phyloP scores from a whole-genome alignment of 306 rosid species.

The Prosopis cineraria region DNA sequence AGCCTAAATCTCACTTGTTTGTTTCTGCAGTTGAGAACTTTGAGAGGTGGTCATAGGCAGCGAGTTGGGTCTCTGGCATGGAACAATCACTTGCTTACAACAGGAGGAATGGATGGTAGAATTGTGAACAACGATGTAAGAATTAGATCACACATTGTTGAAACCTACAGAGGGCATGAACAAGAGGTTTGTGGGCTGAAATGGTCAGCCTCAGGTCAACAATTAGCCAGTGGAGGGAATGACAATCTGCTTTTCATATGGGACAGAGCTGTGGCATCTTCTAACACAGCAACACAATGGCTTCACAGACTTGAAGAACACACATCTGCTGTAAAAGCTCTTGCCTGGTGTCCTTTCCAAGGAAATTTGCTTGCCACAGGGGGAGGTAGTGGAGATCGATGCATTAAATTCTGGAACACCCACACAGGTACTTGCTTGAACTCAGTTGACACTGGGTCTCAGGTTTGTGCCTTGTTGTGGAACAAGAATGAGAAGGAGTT shows the following conservation, averaged over 20 bases:
- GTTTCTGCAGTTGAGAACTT: conserved; percentile 51
- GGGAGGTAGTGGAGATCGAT: conserved; percentile 56
- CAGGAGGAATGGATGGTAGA: conserved; percentile 67
- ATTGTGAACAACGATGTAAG: conserved; percentile 68
- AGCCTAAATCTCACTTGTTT: background rate
- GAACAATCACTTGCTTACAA: conserved; percentile 63
- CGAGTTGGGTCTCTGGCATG: conserved; percentile 65
- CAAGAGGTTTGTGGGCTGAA: conserved; percentile 68
- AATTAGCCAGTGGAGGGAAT: conserved; percentile 67
- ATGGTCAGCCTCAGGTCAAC: conserved; percentile 64
- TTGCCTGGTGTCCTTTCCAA: conserved; percentile 76
- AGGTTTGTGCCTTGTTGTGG: conserved; percentile 64
- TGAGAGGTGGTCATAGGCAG: conserved; percentile 56
- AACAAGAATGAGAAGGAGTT: conserved; percentile 72
- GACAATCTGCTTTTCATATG: conserved; percentile 61
- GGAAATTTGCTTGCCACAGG: conserved; percentile 56
- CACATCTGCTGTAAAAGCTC: conserved; percentile 65
- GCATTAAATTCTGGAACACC: conserved; percentile 69
- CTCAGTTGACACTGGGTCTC: conserved; percentile 63
- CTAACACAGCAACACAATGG: conserved; percentile 60
- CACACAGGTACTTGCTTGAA: conserved; percentile 73
- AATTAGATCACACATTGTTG: conserved; percentile 58
- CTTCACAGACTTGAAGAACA: conserved; percentile 64
- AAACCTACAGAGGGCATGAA: conserved; percentile 65
- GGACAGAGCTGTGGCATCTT: conserved; percentile 60